Conservation (phyloP, 352 stramenopile genomes). For the Globisporangium yorkense region DNA sequence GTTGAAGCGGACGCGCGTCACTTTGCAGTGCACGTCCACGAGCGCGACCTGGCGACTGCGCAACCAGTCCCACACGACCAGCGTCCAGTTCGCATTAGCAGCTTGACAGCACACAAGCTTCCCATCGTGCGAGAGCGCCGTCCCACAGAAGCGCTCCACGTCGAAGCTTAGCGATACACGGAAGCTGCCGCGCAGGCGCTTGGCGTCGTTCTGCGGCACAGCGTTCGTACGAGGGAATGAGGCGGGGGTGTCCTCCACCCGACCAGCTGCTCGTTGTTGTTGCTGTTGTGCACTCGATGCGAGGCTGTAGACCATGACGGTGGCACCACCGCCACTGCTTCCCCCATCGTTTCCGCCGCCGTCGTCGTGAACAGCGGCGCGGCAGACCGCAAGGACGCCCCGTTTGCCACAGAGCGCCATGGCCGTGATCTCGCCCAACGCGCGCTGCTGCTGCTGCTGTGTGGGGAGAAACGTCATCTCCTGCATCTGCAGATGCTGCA, state of each 20-base stretch:
- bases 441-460: constrained; percentile 3
- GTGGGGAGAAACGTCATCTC: constrained; percentile 49
- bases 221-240: background rate
- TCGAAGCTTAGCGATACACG: constrained; percentile 46
- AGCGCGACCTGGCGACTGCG: constrained; percentile 53
- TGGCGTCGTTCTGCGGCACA: background rate
- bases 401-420: constrained; percentile 61
- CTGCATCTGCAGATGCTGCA: constrained; percentile 62
- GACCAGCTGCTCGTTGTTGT: background rate
- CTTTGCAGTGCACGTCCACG: constrained; percentile 59
- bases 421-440: constrained; percentile 60
- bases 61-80: constrained; percentile 78
- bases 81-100: constrained; percentile 43
- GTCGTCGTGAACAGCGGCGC: constrained; percentile 20
- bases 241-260: background rate
- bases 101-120: constrained; percentile 61
- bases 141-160: constrained; percentile 43
- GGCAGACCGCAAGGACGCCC: constrained; percentile 46
- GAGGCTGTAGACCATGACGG: constrained; percentile 34
- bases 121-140: constrained; percentile 58
- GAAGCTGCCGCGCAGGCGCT: constrained; percentile 10
- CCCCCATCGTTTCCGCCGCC: background rate
- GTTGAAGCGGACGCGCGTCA: constrained; percentile 74
- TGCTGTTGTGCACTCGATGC: background rate
- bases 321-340: constrained; percentile 13